Evolutionary conservation across 805 yeast species (phyloP).

Genomic region (Starmerella bombicola): DNA sequence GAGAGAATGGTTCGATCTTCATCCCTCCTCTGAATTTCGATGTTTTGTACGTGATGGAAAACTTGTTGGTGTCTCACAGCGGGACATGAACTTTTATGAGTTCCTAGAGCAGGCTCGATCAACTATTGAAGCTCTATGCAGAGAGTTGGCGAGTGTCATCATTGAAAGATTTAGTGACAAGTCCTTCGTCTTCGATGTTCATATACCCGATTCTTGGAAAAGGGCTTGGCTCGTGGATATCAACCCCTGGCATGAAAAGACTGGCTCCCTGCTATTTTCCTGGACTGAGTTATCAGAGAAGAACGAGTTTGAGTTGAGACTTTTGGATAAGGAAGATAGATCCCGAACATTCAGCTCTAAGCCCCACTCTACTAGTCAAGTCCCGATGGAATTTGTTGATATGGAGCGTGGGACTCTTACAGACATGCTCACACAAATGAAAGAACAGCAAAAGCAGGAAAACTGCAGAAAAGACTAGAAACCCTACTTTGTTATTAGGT

Average conservation of each 20-base stretch:
- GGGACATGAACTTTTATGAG: slow-evolving; percentile 75
- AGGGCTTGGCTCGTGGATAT: slow-evolving; percentile 65
- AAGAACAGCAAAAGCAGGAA: slow-evolving; percentile 12
- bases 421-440: slow-evolving; percentile 18
- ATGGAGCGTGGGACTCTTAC: slow-evolving; percentile 18
- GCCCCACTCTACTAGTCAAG: slow-evolving; percentile 81
- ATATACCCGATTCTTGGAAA: slow-evolving; percentile 61
- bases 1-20: slow-evolving; percentile 69
- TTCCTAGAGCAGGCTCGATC: slow-evolving; percentile 46
- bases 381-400: slow-evolving; percentile 82
- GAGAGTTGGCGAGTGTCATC: slow-evolving; percentile 36
- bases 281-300: slow-evolving; percentile 60
- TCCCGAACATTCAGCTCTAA: slow-evolving; percentile 64
- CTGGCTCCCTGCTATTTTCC: slow-evolving; percentile 66
- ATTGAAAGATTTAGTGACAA: slow-evolving; percentile 40
- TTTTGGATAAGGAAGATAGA: slow-evolving; percentile 51
- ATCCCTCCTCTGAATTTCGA: slow-evolving; percentile 87
- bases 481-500: too few species aligned
- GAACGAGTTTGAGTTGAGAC: slow-evolving; percentile 37
- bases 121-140: slow-evolving; percentile 38
- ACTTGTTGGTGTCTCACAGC: slow-evolving; percentile 65
- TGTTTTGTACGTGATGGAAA: slow-evolving; percentile 57
- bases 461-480: not conserved
- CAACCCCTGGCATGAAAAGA: slow-evolving; percentile 68
- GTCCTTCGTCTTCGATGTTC: slow-evolving; percentile 64